A percentile compares a stretch with the other conserved stretches of the same genome.
Evolutionary conservation across 768 basidiomycete species (phyloP).

Genomic region (Naganishia vaughanmartiniae): DNA sequence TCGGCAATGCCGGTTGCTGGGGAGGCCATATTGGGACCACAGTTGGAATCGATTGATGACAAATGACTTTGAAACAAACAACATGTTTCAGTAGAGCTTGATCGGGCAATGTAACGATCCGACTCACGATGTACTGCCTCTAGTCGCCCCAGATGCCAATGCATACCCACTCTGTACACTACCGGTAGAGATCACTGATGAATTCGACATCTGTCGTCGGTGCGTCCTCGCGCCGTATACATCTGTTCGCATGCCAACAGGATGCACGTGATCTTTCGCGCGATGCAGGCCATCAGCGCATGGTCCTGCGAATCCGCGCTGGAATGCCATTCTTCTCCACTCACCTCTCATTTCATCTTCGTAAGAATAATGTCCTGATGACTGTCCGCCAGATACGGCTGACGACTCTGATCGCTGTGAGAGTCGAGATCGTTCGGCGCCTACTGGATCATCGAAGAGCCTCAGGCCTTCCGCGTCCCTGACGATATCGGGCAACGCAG

Average conservation of each 20-base stretch:
- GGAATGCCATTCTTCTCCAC: slow-evolving; percentile 1
- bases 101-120: slow-evolving; percentile 30
- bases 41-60: slow-evolving; percentile 40
- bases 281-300: background rate
- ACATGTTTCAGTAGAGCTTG: slow-evolving; percentile 20
- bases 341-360: slow-evolving; percentile 36
- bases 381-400: background rate
- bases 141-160: slow-evolving; percentile 2
- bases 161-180: slow-evolving; percentile 39
- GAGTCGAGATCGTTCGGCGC: background rate
- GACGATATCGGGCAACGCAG: slow-evolving; percentile 22
- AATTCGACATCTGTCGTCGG: slow-evolving; percentile 44
- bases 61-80: slow-evolving; percentile 33
- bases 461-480: slow-evolving; percentile 19
- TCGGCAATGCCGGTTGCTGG: slow-evolving; percentile 40
- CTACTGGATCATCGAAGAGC: slow-evolving; percentile 17
- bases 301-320: background rate
- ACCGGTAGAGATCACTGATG: slow-evolving; percentile 43
- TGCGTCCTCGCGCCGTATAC: slow-evolving; percentile 35
- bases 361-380: slow-evolving; percentile 16
- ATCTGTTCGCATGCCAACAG: slow-evolving; percentile 26
- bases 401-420: slow-evolving; percentile 3
- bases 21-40: slow-evolving; percentile 35
- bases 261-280: slow-evolving; percentile 31
- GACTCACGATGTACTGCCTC: slow-evolving; percentile 20